Percentiles rank a stretch among this genome's conserved stretches.
These are phyloP conservation scores for Pichiaceae sp. DNA, from an alignment of 1,139 yeast genomes.

Conservation along the genomic window DNA sequence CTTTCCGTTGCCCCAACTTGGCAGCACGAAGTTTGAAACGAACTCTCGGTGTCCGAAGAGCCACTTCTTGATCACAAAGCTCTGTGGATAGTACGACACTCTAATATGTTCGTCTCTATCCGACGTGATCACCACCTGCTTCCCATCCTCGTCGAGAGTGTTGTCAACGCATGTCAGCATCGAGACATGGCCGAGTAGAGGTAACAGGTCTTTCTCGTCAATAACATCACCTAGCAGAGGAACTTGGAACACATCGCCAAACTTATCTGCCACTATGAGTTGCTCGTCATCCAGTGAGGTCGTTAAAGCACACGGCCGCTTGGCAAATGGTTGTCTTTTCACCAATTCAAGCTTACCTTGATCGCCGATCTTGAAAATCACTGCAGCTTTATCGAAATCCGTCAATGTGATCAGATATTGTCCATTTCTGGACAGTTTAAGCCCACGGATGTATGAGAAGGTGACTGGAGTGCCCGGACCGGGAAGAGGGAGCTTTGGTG, in stretches of 20 bases:
- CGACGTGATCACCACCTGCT: conserved; percentile 61
- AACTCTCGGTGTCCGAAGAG: conserved; percentile 84
- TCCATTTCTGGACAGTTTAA: conserved; percentile 46
- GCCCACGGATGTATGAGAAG: conserved; percentile 56
- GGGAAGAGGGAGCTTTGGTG: conserved; percentile 51
- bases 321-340: conserved; percentile 75
- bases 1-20: conserved; percentile 35
- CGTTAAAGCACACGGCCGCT: conserved; percentile 82
- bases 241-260: conserved; percentile 83
- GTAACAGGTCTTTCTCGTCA: conserved; percentile 40
- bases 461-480: conserved; percentile 63
- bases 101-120: conserved; percentile 97
- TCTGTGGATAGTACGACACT: conserved; percentile 73
- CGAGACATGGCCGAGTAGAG: conserved; percentile 91
- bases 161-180: conserved; percentile 73
- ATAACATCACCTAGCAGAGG: conserved; percentile 26
- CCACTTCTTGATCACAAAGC: conserved; percentile 73
- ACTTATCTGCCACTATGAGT: conserved; percentile 84
- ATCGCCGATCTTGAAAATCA: conserved; percentile 40
- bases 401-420: conserved; percentile 58
- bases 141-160: conserved; percentile 28
- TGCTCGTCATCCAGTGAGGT: conserved; percentile 41
- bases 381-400: conserved; percentile 75
- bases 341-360: conserved; percentile 30
- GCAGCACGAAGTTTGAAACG: conserved; percentile 54